Percentiles rank a stretch among this genome's conserved stretches.
Evolutionary conservation across 2,329 filamentous ascomycete genomes (phyloP).

Genomic region (Exophiala alcalophila): DNA sequence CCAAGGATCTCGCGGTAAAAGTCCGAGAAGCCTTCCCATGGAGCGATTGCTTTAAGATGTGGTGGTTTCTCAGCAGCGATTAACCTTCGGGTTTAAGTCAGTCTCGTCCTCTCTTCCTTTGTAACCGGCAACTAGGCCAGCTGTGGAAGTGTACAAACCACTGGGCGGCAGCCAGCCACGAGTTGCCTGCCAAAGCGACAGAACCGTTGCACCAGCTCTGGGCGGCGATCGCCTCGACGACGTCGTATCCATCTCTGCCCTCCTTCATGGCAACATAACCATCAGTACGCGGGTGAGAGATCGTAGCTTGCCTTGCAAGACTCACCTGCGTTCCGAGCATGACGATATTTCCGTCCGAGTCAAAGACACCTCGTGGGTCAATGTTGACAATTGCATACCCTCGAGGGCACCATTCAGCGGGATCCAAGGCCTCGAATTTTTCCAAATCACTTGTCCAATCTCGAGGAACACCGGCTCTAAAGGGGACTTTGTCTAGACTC

Average conservation of each 20-base stretch:
- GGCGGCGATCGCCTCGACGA: constrained; percentile 44
- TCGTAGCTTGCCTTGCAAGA: not conserved
- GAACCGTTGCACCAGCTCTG: constrained; percentile 47
- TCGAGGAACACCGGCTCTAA: constrained; percentile 18
- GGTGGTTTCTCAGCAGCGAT: constrained; percentile 45
- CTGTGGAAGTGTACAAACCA: constrained; percentile 32
- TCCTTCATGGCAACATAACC: constrained; percentile 36
- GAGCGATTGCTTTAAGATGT: constrained; percentile 44
- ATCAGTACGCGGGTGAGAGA: not conserved
- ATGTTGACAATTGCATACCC: constrained; percentile 36
- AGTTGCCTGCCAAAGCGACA: constrained; percentile 47
- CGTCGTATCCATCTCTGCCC: constrained; percentile 47
- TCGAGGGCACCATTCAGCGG: constrained; percentile 33
- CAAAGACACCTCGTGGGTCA: constrained; percentile 32
- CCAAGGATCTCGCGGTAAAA: constrained; percentile 48
- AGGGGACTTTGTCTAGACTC: constrained; percentile 16
- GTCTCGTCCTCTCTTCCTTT: too few species aligned
- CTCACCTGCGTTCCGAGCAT: constrained; percentile 39
- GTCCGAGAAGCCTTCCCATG: constrained; percentile 44
- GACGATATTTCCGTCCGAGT: constrained; percentile 35
- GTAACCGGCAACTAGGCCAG: too few species aligned
- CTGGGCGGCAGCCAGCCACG: constrained; percentile 43
- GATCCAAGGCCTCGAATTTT: constrained; percentile 33
- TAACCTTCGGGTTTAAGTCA: too few species aligned
- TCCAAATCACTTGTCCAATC: constrained; percentile 18